Conservation (phyloP, 768 basidiomycete species). For the Nidularia pulvinata region DNA sequence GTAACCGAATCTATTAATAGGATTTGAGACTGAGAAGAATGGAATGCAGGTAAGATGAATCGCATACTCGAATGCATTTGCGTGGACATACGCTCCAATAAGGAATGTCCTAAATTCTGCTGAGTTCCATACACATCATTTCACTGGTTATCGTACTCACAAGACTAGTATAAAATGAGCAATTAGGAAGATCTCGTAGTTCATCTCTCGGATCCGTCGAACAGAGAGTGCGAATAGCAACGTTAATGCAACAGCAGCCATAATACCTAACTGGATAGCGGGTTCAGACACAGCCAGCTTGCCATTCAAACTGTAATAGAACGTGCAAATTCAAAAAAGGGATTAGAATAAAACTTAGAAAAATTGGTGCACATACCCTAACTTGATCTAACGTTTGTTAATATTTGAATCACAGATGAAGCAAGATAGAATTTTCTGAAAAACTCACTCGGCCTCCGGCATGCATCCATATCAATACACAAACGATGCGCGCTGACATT, state of each 20-base stretch:
- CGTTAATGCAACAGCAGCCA: conserved; percentile 35
- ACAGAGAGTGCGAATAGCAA: conserved; percentile 45
- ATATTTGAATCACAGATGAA: no score
- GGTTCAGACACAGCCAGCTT: conserved; percentile 11
- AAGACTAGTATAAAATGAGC: conserved; percentile 40
- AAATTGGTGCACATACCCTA: background rate
- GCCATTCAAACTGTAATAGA: conserved; percentile 8
- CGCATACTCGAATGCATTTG: conserved; percentile 22
- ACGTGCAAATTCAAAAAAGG: no score
- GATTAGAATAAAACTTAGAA: background rate
- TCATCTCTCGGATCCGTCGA: conserved; percentile 39
- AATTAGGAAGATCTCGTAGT: conserved; percentile 54
- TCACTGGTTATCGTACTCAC: conserved; percentile 17
- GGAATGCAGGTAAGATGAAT: background rate
- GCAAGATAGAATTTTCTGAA: background rate
- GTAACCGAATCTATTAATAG: conserved; percentile 19
- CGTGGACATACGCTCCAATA: conserved; percentile 39
- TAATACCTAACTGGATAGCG: conserved; percentile 29
- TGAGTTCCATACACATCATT: background rate
- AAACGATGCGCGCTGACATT: conserved; percentile 43
- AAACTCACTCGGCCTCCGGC: conserved; percentile 35
- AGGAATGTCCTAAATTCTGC: conserved; percentile 25
- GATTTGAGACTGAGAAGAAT: background rate
- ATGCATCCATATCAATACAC: conserved; percentile 49
- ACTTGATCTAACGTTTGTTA: background rate